These are phyloP conservation scores for Hibiscus mutabilis DNA, from an alignment of 345 rosid genomes.

Conservation along the genomic window DNA sequence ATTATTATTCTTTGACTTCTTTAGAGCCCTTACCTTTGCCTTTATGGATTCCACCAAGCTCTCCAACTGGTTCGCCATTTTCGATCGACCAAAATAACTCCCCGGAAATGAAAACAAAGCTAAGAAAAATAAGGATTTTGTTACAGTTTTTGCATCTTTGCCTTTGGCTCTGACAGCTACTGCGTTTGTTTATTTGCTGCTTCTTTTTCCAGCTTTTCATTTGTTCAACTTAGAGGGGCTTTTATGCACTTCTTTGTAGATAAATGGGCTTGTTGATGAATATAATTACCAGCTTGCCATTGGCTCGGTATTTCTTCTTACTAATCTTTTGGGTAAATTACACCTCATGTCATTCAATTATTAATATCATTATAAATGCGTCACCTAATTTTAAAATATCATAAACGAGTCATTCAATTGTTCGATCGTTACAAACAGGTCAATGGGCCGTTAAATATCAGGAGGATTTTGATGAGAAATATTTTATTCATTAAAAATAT, in stretches of 20 bases:
- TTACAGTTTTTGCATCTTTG: not conserved
- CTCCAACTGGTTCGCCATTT: conserved; percentile 71
- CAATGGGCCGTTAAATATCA: no score
- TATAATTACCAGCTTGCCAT: conserved; percentile 29
- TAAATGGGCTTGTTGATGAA: conserved; percentile 15
- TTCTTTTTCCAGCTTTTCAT: no score
- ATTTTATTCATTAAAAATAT: no score
- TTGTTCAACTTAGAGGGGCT: not conserved
- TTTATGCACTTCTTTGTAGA: not conserved
- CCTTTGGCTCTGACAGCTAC: not conserved
- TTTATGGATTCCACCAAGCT: conserved; percentile 73
- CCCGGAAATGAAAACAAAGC: no score
- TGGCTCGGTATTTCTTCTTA: not conserved
- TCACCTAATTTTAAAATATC: not conserved
- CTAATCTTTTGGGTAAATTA: not conserved
- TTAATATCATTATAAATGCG: not conserved
- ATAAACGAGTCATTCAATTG: no score
- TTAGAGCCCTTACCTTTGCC: conserved; percentile 67
- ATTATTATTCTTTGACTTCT: conserved; percentile 25
- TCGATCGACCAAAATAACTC: not conserved
- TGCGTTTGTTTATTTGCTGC: not conserved
- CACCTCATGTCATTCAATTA: not conserved
- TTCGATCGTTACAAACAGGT: no score
- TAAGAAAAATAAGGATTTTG: not conserved
- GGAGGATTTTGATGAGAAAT: no score